Conservation (phyloP, 345 rosid species). For the Odontarrhena argentea region DNA sequence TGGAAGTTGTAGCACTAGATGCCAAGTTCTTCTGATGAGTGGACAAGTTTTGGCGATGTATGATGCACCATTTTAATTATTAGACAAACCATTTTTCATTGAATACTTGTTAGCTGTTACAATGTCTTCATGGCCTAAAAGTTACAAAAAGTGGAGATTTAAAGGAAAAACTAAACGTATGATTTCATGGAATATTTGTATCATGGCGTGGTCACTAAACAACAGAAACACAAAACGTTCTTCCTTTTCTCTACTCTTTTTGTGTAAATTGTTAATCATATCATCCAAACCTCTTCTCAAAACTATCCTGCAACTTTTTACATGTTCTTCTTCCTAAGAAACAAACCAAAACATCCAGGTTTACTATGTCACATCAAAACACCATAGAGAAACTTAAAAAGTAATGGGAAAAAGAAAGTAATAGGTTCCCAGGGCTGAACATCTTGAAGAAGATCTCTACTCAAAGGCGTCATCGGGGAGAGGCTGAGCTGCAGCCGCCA, state of each 20-base stretch:
- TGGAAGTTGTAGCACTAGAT: not conserved
- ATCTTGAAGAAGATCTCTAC: too few species aligned
- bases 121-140: conserved; percentile 14
- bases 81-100: conserved; percentile 5
- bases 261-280: conserved; percentile 12
- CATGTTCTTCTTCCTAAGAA: conserved; percentile 17
- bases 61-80: conserved; percentile 19
- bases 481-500: too few species aligned
- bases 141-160: conserved; percentile 12
- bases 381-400: too few species aligned
- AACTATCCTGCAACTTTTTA: conserved; percentile 27
- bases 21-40: conserved; percentile 32
- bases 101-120: not conserved
- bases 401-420: too few species aligned
- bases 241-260: conserved; percentile 21
- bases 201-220: conserved; percentile 14
- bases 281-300: conserved; percentile 1
- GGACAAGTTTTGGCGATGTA: conserved; percentile 18
- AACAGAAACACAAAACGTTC: conserved; percentile 31
- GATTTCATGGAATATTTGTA: conserved; percentile 31
- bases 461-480: too few species aligned
- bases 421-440: too few species aligned
- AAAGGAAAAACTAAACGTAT: conserved; percentile 21
- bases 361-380: too few species aligned
- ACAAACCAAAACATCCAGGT: not conserved